Conservation (phyloP, 768 basidiomycete genomes). For the Lanmaoa pseudosensibilis region DNA sequence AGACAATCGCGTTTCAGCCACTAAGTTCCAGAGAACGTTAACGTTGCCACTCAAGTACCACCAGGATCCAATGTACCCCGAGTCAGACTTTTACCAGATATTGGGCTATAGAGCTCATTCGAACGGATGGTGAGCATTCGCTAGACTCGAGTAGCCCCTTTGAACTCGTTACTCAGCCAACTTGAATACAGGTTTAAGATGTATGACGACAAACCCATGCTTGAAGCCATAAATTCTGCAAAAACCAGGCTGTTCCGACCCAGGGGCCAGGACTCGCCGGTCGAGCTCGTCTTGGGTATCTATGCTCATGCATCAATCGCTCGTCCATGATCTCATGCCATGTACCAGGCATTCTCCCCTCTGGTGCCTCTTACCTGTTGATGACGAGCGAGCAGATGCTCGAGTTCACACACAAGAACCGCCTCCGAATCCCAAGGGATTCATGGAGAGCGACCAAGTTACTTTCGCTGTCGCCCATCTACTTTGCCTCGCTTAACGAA, state of each 20-base stretch:
- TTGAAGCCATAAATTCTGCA: constrained; percentile 27
- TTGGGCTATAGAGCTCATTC: constrained; percentile 31
- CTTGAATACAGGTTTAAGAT: constrained; percentile 24
- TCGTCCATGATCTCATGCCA: neutral
- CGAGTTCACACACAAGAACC: constrained; percentile 21
- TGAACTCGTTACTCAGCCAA: neutral
- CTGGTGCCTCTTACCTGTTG: constrained; percentile 47
- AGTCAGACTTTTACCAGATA: constrained; percentile 30
- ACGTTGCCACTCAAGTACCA: neutral
- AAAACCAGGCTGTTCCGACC: constrained; percentile 34
- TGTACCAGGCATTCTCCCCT: constrained; percentile 41
- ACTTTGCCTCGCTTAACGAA: constrained; percentile 34
- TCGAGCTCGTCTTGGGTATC: constrained; percentile 50
- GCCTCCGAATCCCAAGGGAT: constrained; percentile 12
- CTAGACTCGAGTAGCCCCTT: neutral
- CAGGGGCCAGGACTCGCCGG: constrained; percentile 21
- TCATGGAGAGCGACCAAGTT: constrained; percentile 31
- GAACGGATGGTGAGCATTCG: constrained; percentile 21
- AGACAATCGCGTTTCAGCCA: neutral
- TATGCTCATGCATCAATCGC: constrained; percentile 8
- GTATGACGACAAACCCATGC: constrained; percentile 38
- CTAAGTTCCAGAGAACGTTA: neutral
- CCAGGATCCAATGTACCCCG: constrained; percentile 8
- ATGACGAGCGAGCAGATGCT: constrained; percentile 37
- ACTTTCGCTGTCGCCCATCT: constrained; percentile 49